Evolutionary conservation across 2,329 filamentous ascomycete species (phyloP).

Genomic region (Sclerotinia minor): DNA sequence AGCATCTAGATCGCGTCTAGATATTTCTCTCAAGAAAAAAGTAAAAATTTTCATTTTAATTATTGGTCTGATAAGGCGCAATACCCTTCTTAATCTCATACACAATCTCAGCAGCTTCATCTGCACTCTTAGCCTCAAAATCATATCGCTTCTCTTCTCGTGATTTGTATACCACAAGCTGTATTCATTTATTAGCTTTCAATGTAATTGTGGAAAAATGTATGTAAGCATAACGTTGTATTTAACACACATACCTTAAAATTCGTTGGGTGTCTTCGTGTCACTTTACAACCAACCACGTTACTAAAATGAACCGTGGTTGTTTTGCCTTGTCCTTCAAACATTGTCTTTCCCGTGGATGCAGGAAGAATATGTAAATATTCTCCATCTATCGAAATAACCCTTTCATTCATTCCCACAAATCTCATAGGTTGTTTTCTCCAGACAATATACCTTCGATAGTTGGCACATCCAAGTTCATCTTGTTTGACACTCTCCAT

Average conservation of each 20-base stretch:
- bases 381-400: constrained; percentile 79
- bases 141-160: constrained; percentile 80
- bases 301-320: constrained; percentile 82
- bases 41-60: not conserved
- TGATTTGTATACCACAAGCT: constrained; percentile 72
- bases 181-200: not conserved
- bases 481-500: constrained; percentile 62
- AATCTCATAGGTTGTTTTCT: constrained; percentile 82
- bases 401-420: constrained; percentile 71
- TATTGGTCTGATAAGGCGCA: constrained; percentile 54
- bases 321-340: constrained; percentile 66
- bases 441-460: constrained; percentile 78
- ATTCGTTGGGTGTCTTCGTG: constrained; percentile 75
- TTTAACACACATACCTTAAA: constrained; percentile 62
- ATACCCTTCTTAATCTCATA: constrained; percentile 75
- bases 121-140: constrained; percentile 72
- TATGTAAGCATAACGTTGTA: too few species aligned
- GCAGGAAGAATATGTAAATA: constrained; percentile 83
- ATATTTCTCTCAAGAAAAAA: not conserved
- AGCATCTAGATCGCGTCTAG: too few species aligned
- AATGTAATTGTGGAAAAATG: too few species aligned
- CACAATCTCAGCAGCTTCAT: constrained; percentile 78
- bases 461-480: constrained; percentile 58
- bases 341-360: constrained; percentile 62
- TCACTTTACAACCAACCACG: constrained; percentile 79